Base-by-base conservation (phyloP, 441 rosid genomes). In the Pelargonium fulgidum region DNA sequence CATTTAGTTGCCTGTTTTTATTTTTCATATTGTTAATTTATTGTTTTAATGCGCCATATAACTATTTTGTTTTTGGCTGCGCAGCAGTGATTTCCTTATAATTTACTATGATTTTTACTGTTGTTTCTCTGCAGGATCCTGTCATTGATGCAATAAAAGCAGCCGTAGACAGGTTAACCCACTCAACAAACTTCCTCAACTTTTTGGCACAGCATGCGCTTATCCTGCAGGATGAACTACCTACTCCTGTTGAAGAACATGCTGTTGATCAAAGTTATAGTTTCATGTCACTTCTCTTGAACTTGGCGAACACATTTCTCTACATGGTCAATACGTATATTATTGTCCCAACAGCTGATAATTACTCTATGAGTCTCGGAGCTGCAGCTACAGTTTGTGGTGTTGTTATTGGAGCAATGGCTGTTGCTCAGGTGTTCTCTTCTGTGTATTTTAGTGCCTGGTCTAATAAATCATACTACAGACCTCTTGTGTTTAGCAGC, bases 371-470 rank as follows among this genome's bases (percentile, higher is more conserved):
- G 82, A 85, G 96, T 76, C 99, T 95, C 72, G 99, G 99, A 67
- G 99, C 99, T 67, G 91, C 99, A 67, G 95, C 99, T 69, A 95
- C 99, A 33, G 98, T 95, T 81, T 95, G 99, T 69, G 99, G 99
- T 83, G 65, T 90, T 68, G 95, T 95, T 24, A 92, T 95, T 68
- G 99, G 99, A 66, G 84, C 99, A 68, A 95, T 95, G 98, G 99
- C 98, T 45, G 89, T 90, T 66, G 99, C 99, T 14, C 97, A 95
- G 81, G 83, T 95, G 62, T 95, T 95, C 79, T 92, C 99, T 52
- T 95, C 98, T 2, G 92, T 92, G 65, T 95, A 95, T 80, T 90
- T 92, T 75, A 95, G 99, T 76, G 98, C 96, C 7, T 95, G 98
- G 97, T 95, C 98, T 65, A 95, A 92, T 76, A 87, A 71, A 74